A percentile compares a stretch with the other conserved stretches of the same genome.
phyloP scores from a whole-genome alignment of 805 yeast species.

The Starmera dryadoides region DNA sequence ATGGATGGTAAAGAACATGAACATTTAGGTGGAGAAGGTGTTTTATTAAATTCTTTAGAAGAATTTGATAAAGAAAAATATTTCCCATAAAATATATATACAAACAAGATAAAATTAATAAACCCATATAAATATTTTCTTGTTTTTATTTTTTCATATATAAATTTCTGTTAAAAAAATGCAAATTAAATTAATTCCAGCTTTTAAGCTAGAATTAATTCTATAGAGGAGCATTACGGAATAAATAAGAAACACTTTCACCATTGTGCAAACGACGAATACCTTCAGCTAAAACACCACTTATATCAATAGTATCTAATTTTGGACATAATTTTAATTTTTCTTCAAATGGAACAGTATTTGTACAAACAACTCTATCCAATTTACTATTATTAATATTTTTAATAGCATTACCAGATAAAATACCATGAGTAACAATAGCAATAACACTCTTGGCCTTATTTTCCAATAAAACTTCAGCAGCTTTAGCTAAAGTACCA shows the following conservation, averaged over 20 bases:
- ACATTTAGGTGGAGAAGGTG: slow-evolving; percentile 51
- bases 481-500: slow-evolving; percentile 80
- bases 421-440: slow-evolving; percentile 76
- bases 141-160: background rate
- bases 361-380: slow-evolving; percentile 69
- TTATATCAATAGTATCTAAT: slow-evolving; percentile 62
- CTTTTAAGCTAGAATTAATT: background rate
- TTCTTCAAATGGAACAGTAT: slow-evolving; percentile 71
- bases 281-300: slow-evolving; percentile 73
- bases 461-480: slow-evolving; percentile 62
- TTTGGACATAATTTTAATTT: slow-evolving; percentile 51
- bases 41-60: slow-evolving; percentile 41
- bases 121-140: background rate
- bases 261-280: slow-evolving; percentile 83
- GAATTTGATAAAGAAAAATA: slow-evolving; percentile 45
- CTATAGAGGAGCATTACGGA: slow-evolving; percentile 53
- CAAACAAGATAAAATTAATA: background rate
- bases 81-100: background rate
- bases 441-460: slow-evolving; percentile 71
- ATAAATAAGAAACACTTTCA: slow-evolving; percentile 75
- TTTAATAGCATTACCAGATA: slow-evolving; percentile 66
- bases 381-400: slow-evolving; percentile 64
- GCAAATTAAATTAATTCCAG: no score
- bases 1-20: slow-evolving; percentile 42
- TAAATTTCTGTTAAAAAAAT: background rate